Percentiles rank a stretch among this genome's conserved stretches.
phyloP scores from a whole-genome alignment of 805 yeast species.

The Ogataea pilisensis region DNA sequence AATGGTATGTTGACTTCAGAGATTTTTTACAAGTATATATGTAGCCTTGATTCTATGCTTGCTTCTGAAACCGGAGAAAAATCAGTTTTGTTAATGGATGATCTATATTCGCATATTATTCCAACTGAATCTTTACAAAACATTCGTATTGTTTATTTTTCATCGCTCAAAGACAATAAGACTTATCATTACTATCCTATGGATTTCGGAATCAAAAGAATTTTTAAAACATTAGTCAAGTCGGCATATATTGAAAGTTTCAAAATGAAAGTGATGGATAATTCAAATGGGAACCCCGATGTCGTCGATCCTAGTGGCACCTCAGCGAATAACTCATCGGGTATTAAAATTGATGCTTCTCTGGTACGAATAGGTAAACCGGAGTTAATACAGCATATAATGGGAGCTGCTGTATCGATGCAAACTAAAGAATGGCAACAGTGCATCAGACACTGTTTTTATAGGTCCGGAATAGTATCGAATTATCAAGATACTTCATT shows the following conservation, averaged over 20 bases:
- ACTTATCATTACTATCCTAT: conserved; percentile 27
- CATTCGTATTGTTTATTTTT: conserved; percentile 30
- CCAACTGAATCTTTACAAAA: conserved; percentile 27
- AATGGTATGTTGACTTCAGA: conserved; percentile 26
- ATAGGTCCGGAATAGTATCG: conserved; percentile 19
- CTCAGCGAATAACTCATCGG: neutral
- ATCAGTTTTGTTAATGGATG: conserved; percentile 31
- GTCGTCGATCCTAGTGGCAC: no score
- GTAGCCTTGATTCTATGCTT: conserved; percentile 14
- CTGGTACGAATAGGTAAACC: conserved; percentile 13
- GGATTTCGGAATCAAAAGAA: conserved; percentile 31
- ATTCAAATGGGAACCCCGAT: neutral
- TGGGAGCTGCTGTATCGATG: conserved; percentile 16
- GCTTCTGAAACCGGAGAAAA: conserved; percentile 13
- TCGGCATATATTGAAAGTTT: conserved; percentile 14
- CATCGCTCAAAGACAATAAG: conserved; percentile 14
- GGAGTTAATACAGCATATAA: conserved; percentile 23
- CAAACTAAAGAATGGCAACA: conserved; percentile 12
- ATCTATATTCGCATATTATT: conserved; percentile 33
- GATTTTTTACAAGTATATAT: conserved; percentile 23
- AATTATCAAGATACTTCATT: conserved; percentile 2
- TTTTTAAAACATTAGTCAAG: conserved; percentile 30
- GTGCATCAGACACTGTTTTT: conserved; percentile 18
- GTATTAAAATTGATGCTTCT: neutral
- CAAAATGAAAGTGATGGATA: conserved; percentile 8